A percentile compares a stretch with the other conserved stretches of the same genome.
These are phyloP conservation scores for Candida endomychidarum DNA, from an alignment of 805 yeast species.

Conservation along the genomic window DNA sequence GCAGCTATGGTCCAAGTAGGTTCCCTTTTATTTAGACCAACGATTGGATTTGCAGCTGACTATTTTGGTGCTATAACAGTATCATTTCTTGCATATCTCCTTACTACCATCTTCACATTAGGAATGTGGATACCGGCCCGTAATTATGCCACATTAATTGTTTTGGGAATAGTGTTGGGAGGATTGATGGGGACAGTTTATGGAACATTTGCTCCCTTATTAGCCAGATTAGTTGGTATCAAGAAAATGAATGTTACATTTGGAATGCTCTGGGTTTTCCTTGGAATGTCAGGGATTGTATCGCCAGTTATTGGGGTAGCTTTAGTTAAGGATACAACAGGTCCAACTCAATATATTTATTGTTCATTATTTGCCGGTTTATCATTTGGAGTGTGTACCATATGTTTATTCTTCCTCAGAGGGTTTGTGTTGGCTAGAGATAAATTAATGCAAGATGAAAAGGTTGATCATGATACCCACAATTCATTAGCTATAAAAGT, in stretches of 20 bases:
- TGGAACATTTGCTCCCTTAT: slow-evolving; percentile 53
- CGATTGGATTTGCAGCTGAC: slow-evolving; percentile 51
- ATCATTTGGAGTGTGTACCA: slow-evolving; percentile 48
- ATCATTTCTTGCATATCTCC: slow-evolving; percentile 21
- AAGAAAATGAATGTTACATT: slow-evolving; percentile 48
- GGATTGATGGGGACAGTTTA: slow-evolving; percentile 60
- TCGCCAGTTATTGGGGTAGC: slow-evolving; percentile 63
- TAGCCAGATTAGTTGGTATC: slow-evolving; percentile 56
- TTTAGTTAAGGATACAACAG: slow-evolving; percentile 37
- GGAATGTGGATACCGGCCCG: slow-evolving; percentile 52
- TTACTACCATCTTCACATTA: slow-evolving; percentile 27
- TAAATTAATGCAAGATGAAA: not conserved
- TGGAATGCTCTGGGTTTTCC: slow-evolving; percentile 52
- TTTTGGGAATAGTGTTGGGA: slow-evolving; percentile 54
- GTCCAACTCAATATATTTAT: slow-evolving; percentile 48
- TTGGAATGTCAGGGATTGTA: slow-evolving; percentile 50
- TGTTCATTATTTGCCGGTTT: slow-evolving; percentile 61
- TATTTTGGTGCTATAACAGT: slow-evolving; percentile 50
- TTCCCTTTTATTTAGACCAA: slow-evolving; percentile 53
- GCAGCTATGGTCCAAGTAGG: slow-evolving; percentile 63
- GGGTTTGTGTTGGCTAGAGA: slow-evolving; percentile 60
- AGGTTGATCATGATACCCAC: slow-evolving; percentile 6
- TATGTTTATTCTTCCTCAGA: slow-evolving; percentile 45
- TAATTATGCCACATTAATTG: slow-evolving; percentile 54
- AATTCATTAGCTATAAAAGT: slow-evolving; percentile 2